Evolutionary conservation across 2,329 filamentous ascomycete genomes (phyloP).

Genomic region (Lasiodiplodia gonubiensis): DNA sequence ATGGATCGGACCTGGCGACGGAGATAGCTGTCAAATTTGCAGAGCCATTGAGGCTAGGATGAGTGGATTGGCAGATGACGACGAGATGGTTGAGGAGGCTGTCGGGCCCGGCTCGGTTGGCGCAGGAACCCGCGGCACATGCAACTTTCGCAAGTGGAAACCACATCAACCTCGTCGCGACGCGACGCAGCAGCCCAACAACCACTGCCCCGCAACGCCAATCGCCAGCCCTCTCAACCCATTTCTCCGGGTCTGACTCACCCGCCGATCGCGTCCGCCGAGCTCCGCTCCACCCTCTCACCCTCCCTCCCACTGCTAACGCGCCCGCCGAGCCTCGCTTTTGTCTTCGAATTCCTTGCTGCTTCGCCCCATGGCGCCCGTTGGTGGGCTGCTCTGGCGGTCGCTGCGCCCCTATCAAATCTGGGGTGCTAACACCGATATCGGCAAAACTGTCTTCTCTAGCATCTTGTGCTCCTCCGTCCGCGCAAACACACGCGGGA

Average conservation of each 20-base stretch:
- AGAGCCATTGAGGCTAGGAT: constrained; percentile 8
- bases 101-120: constrained; percentile 10
- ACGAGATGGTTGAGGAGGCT: neutral
- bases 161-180: neutral
- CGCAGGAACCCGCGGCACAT: constrained; percentile 10
- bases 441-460: constrained; percentile 83
- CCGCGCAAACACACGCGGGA: constrained; percentile 35
- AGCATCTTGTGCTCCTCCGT: constrained; percentile 73
- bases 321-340: neutral
- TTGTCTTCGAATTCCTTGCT: constrained; percentile 34
- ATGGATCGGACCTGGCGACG: neutral
- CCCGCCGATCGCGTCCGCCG: constrained; percentile 11
- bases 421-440: constrained; percentile 83
- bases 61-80: neutral
- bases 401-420: constrained; percentile 73
- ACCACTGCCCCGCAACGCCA: neutral
- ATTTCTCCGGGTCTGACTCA: constrained; percentile 6
- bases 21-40: neutral
- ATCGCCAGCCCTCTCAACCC: neutral
- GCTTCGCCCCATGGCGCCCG: constrained; percentile 43
- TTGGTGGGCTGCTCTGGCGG: constrained; percentile 69
- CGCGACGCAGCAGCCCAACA: constrained; percentile 7
- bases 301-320: neutral
- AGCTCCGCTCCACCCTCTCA: constrained; percentile 2
- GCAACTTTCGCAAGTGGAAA: neutral